Percentiles rank a stretch among this genome's conserved stretches.
Evolutionary conservation across 2,329 filamentous ascomycete genomes (phyloP).

Genomic region (Ophiostoma quercus): DNA sequence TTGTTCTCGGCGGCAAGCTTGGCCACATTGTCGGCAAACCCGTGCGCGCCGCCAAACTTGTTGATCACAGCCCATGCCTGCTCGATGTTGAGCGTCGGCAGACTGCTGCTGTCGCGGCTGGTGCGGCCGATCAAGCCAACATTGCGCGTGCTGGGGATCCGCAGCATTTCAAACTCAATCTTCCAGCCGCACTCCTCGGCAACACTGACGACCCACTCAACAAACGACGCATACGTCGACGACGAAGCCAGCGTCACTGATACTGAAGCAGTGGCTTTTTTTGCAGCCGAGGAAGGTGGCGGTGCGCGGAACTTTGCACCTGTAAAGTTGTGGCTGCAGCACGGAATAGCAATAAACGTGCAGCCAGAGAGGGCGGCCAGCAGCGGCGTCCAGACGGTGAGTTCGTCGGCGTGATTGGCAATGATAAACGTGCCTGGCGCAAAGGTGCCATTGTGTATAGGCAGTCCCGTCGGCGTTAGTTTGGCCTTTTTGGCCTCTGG

Average conservation of each 20-base stretch:
- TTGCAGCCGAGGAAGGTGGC: constrained; percentile 43
- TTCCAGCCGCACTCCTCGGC: constrained; percentile 67
- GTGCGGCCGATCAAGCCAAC: constrained; percentile 67
- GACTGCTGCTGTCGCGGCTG: constrained; percentile 28
- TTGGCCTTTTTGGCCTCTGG: neutral
- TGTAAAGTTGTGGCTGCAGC: constrained; percentile 82
- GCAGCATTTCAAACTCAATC: constrained; percentile 76
- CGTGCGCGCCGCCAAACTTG: constrained; percentile 51
- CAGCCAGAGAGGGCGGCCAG: constrained; percentile 69
- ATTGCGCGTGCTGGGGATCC: constrained; percentile 91
- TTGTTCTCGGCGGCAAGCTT: constrained; percentile 22
- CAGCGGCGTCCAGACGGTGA: constrained; percentile 92
- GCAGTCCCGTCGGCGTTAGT: constrained; percentile 23
- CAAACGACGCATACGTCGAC: constrained; percentile 79
- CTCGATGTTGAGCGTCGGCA: constrained; percentile 31
- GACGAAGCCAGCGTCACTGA: constrained; percentile 43
- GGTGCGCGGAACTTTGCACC: constrained; percentile 69
- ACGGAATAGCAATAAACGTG: constrained; percentile 89
- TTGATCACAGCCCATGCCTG: constrained; percentile 38
- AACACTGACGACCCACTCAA: constrained; percentile 68
- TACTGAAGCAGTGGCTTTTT: constrained; percentile 48
- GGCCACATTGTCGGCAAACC: constrained; percentile 51
- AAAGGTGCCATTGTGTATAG: constrained; percentile 60
- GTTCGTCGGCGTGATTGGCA: constrained; percentile 93
- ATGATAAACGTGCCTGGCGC: constrained; percentile 77